Percentiles rank a stretch among this genome's conserved stretches.
phyloP scores from a whole-genome alignment of 2,329 filamentous ascomycete genomes.

The Dothistroma pini region DNA sequence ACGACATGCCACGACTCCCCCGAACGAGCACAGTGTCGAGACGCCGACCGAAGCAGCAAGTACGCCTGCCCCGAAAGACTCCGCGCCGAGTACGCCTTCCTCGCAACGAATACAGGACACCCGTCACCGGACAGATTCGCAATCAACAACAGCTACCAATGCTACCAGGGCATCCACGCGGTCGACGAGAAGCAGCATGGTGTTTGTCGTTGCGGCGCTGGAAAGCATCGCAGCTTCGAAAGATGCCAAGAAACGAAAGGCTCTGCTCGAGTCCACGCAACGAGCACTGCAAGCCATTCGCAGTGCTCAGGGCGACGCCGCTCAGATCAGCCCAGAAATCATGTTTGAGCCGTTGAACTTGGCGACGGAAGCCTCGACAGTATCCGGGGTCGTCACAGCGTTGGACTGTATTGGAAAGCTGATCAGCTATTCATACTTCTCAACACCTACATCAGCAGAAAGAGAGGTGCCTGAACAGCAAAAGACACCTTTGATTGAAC shows the following conservation, averaged over 20 bases:
- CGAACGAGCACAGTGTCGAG: slow-evolving; percentile 5
- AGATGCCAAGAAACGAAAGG: slow-evolving; percentile 82
- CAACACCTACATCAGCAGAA: slow-evolving; percentile 55
- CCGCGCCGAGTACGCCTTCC: slow-evolving; percentile 21
- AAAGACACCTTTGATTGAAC: slow-evolving; percentile 77
- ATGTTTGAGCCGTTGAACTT: slow-evolving; percentile 89
- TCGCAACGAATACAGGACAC: slow-evolving; percentile 11
- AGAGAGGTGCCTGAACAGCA: slow-evolving; percentile 21
- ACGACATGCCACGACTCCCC: slow-evolving; percentile 1
- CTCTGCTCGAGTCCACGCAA: slow-evolving; percentile 75
- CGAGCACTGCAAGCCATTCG: slow-evolving; percentile 83
- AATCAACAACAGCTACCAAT: slow-evolving; percentile 52
- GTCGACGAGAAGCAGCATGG: slow-evolving; percentile 82
- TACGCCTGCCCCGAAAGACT: slow-evolving; percentile 17
- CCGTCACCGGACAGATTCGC: slow-evolving; percentile 57
- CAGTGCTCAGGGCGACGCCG: slow-evolving; percentile 63
- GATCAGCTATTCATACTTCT: slow-evolving; percentile 98
- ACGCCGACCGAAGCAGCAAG: not conserved
- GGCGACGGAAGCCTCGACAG: slow-evolving; percentile 80
- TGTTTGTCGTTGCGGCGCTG: slow-evolving; percentile 90
- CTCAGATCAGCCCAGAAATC: slow-evolving; percentile 82
- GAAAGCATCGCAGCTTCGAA: slow-evolving; percentile 89
- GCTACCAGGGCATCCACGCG: slow-evolving; percentile 44
- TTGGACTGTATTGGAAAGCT: slow-evolving; percentile 98
- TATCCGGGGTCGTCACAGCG: slow-evolving; percentile 80